phyloP scores from a whole-genome alignment of 75 land plant species.

The Chamaecyparis obtusa region DNA sequence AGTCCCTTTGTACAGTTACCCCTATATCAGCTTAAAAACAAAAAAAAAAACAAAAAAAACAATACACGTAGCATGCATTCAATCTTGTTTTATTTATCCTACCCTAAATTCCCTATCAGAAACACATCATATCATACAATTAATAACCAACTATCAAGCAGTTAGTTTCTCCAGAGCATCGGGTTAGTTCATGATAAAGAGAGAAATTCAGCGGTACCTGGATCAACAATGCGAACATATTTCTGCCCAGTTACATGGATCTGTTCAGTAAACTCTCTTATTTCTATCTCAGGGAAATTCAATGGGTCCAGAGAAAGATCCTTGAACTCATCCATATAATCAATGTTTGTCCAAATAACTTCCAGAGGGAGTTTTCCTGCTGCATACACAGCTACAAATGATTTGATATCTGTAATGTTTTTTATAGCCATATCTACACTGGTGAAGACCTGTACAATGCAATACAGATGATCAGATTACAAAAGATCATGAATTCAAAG shows the following conservation, averaged over 20 bases:
- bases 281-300: slow-evolving; percentile 50
- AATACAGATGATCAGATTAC: not conserved
- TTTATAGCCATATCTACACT: slow-evolving; percentile 66
- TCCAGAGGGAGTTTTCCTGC: slow-evolving; percentile 61
- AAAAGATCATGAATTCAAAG: not conserved
- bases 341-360: slow-evolving; percentile 80
- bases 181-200: too few species aligned
- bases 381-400: slow-evolving; percentile 56
- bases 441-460: slow-evolving; percentile 57
- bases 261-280: slow-evolving; percentile 49
- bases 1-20: too few species aligned
- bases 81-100: too few species aligned
- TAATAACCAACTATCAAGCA: too few species aligned
- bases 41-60: too few species aligned
- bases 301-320: slow-evolving; percentile 73
- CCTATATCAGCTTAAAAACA: too few species aligned
- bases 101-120: too few species aligned
- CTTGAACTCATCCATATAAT: slow-evolving; percentile 73
- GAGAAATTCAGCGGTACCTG: not conserved
- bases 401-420: slow-evolving; percentile 36
- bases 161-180: too few species aligned
- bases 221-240: too few species aligned
- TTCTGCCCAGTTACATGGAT: slow-evolving; percentile 58
- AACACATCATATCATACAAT: too few species aligned
- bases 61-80: too few species aligned